Conservation (phyloP, 2,329 filamentous ascomycete genomes). For the Emergomyces pasteurianus region DNA sequence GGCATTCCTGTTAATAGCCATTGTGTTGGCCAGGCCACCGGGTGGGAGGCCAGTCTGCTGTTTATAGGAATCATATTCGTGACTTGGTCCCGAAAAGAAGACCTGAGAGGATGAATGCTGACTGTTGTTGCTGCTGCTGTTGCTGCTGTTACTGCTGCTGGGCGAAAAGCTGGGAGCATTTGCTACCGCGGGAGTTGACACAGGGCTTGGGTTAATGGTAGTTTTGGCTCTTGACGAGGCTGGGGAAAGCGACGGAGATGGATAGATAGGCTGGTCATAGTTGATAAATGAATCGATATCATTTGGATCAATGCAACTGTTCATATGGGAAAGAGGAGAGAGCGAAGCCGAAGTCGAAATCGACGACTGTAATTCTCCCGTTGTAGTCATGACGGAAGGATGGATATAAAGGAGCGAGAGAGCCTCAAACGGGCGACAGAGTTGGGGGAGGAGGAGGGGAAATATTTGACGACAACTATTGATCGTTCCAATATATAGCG, state of each 20-base stretch:
- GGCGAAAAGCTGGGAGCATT: slow-evolving; percentile 21
- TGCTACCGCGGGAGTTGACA: slow-evolving; percentile 14
- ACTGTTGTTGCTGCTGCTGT: not conserved
- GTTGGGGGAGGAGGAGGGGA: not conserved
- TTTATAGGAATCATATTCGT: slow-evolving; percentile 90
- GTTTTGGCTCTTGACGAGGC: slow-evolving; percentile 6
- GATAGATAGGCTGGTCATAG: slow-evolving; percentile 33
- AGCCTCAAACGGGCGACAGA: not conserved
- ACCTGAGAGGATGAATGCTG: slow-evolving; percentile 35
- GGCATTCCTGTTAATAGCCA: slow-evolving; percentile 60
- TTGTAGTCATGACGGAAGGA: slow-evolving; percentile 8
- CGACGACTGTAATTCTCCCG: slow-evolving; percentile 13
- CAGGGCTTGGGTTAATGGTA: not conserved
- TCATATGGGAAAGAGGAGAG: slow-evolving; percentile 19
- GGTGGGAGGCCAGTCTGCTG: slow-evolving; percentile 90
- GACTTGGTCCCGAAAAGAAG: slow-evolving; percentile 64
- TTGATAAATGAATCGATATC: slow-evolving; percentile 38
- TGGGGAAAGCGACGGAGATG: slow-evolving; percentile 17
- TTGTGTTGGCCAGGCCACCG: slow-evolving; percentile 66
- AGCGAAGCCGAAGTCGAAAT: slow-evolving; percentile 11
- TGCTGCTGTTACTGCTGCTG: slow-evolving; percentile 14
- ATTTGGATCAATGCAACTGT: slow-evolving; percentile 26
- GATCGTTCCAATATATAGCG: not conserved
- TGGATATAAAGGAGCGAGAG: not conserved
- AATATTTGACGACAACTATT: not conserved